Conservation (phyloP, 352 stramenopile genomes). For the Phytophthora meadii region DNA sequence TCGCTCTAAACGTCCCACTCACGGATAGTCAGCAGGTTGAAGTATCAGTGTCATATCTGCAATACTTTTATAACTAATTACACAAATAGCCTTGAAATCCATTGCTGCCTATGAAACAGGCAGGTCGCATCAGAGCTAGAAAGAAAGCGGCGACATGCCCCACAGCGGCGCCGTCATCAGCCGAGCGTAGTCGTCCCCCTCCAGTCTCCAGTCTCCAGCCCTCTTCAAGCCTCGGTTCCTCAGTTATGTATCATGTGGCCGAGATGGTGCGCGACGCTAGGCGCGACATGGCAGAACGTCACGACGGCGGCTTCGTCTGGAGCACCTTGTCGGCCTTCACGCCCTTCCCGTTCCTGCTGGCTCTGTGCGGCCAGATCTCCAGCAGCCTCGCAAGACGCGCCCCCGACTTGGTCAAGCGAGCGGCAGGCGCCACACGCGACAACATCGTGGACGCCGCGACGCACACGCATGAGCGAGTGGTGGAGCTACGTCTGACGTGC, state of each 20-base stretch:
- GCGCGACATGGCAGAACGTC: constrained; percentile 81
- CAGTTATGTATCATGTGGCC: constrained; percentile 82
- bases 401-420: constrained; percentile 77
- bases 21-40: not conserved
- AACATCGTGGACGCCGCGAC: constrained; percentile 64
- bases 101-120: not conserved
- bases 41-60: constrained; percentile 3
- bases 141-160: constrained; percentile 18
- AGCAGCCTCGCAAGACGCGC: constrained; percentile 80
- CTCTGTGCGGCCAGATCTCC: constrained; percentile 68
- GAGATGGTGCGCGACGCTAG: constrained; percentile 86
- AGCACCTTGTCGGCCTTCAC: constrained; percentile 69
- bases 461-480: constrained; percentile 55
- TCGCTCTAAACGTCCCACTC: too few relatives aligned
- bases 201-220: not conserved
- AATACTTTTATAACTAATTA: constrained; percentile 12
- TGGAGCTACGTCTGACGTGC: constrained; percentile 66
- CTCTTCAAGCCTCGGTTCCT: not conserved
- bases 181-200: constrained; percentile 2
- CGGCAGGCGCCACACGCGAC: constrained; percentile 69
- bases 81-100: not conserved
- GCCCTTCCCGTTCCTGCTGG: constrained; percentile 79
- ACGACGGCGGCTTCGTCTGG: constrained; percentile 52
- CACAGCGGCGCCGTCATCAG: constrained; percentile 6
- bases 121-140: not conserved